phyloP scores from a whole-genome alignment of 2,329 filamentous ascomycete genomes.

The Chaetoscypha palmicola region DNA sequence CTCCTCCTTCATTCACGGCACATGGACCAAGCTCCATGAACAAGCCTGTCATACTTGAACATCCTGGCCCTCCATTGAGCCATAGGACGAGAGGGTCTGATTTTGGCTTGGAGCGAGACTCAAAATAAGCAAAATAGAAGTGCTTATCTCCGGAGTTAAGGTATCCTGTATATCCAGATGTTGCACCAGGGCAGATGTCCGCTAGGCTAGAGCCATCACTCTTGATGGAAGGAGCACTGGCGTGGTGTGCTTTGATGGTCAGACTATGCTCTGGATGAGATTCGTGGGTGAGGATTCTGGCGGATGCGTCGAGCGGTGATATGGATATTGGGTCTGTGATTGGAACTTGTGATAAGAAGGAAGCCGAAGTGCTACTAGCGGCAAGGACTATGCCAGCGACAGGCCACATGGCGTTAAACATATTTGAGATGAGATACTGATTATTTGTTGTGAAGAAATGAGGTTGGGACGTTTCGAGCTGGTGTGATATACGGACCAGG shows the following conservation, averaged over 20 bases:
- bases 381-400: no score
- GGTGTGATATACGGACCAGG: no score
- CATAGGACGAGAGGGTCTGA: conserved; percentile 16
- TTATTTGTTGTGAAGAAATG: no score
- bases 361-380: background rate
- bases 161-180: conserved; percentile 20
- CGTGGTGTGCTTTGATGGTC: conserved; percentile 13
- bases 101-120: conserved; percentile 15
- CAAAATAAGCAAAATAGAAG: conserved; percentile 22
- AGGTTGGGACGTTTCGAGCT: no score
- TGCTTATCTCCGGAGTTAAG: conserved; percentile 18
- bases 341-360: background rate
- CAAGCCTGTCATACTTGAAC: conserved; percentile 35
- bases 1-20: conserved; percentile 35
- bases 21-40: conserved; percentile 41
- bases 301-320: background rate
- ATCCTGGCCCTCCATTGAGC: conserved; percentile 36
- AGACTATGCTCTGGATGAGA: conserved; percentile 21
- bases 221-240: conserved; percentile 6
- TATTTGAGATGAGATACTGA: no score
- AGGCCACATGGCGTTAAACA: no score
- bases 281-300: conserved; percentile 18
- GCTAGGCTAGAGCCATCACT: conserved; percentile 7
- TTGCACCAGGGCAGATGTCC: conserved; percentile 20
- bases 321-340: background rate